Conservation (phyloP, 2,329 filamentous ascomycete genomes). For the Orbilia oligospora region DNA sequence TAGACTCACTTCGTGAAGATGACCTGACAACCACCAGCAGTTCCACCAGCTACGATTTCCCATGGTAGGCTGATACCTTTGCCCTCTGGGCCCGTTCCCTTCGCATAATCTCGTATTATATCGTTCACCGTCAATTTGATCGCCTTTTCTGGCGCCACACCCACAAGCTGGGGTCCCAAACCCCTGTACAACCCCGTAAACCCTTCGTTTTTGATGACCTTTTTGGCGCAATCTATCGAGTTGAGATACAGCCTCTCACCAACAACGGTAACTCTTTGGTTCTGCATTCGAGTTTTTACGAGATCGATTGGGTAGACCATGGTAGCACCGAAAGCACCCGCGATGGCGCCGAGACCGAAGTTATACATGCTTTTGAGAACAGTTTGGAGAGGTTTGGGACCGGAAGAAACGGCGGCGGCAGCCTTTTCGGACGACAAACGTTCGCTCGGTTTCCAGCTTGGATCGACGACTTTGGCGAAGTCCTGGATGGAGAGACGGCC, state of each 20-base stretch:
- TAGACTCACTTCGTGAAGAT: slow-evolving; percentile 73
- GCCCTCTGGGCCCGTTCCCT: slow-evolving; percentile 69
- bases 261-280: slow-evolving; percentile 86
- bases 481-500: slow-evolving; percentile 85
- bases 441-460: slow-evolving; percentile 82
- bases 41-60: slow-evolving; percentile 89
- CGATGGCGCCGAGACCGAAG: slow-evolving; percentile 88
- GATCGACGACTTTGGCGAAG: slow-evolving; percentile 94
- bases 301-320: slow-evolving; percentile 99
- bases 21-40: slow-evolving; percentile 94
- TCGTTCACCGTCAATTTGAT: slow-evolving; percentile 99
- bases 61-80: slow-evolving; percentile 75
- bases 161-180: slow-evolving; percentile 92
- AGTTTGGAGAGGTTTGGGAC: slow-evolving; percentile 69
- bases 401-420: slow-evolving; percentile 71
- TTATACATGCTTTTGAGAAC: slow-evolving; percentile 76
- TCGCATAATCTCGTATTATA: slow-evolving; percentile 82
- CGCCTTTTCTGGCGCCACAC: slow-evolving; percentile 98
- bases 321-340: slow-evolving; percentile 97
- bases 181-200: slow-evolving; percentile 92
- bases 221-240: slow-evolving; percentile 93
- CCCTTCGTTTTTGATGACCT: slow-evolving; percentile 93
- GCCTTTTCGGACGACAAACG: slow-evolving; percentile 68
- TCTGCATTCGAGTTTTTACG: slow-evolving; percentile 98
- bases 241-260: slow-evolving; percentile 96